Conservation (phyloP, 495 filamentous ascomycete species). For the Geopyxis carbonaria region DNA sequence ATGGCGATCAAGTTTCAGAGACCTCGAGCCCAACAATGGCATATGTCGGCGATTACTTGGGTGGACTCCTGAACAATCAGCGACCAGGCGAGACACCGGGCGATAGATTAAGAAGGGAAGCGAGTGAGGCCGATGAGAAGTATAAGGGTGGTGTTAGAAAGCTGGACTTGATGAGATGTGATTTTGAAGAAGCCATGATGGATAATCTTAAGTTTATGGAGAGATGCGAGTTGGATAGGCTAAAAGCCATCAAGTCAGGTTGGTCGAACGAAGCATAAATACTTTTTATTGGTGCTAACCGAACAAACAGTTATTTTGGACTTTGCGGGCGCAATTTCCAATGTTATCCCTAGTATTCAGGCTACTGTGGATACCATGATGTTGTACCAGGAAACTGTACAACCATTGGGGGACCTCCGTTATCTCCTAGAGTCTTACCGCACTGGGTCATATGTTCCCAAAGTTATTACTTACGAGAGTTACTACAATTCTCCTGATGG, state of each 20-base stretch:
- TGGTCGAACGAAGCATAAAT: not conserved
- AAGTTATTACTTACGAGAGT: slow-evolving; percentile 89
- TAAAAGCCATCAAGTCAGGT: slow-evolving; percentile 86
- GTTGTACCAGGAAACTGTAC: slow-evolving; percentile 95
- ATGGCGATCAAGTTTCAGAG: slow-evolving; percentile 24
- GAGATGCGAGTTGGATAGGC: slow-evolving; percentile 85
- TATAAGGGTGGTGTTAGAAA: slow-evolving; percentile 76
- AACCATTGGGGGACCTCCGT: slow-evolving; percentile 74
- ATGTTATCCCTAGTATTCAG: slow-evolving; percentile 91
- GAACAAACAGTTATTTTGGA: slow-evolving; percentile 57
- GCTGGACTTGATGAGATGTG: slow-evolving; percentile 78
- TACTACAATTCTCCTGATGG: slow-evolving; percentile 95
- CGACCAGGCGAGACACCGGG: slow-evolving; percentile 79
- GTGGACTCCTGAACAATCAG: slow-evolving; percentile 73
- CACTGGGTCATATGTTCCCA: slow-evolving; percentile 79
- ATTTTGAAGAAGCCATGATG: slow-evolving; percentile 84
- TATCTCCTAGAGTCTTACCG: slow-evolving; percentile 97
- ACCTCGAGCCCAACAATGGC: slow-evolving; percentile 34
- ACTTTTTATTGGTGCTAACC: slow-evolving; percentile 4
- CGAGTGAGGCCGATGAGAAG: slow-evolving; percentile 74
- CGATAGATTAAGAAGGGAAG: slow-evolving; percentile 75
- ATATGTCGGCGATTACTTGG: slow-evolving; percentile 67
- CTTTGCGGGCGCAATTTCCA: slow-evolving; percentile 94
- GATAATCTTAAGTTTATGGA: slow-evolving; percentile 90
- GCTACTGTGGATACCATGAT: slow-evolving; percentile 96